Percentiles rank a stretch among this genome's conserved stretches.
These are phyloP conservation scores for Parascedosporium putredinis DNA, from an alignment of 2,329 filamentous ascomycete species.

Conservation along the genomic window DNA sequence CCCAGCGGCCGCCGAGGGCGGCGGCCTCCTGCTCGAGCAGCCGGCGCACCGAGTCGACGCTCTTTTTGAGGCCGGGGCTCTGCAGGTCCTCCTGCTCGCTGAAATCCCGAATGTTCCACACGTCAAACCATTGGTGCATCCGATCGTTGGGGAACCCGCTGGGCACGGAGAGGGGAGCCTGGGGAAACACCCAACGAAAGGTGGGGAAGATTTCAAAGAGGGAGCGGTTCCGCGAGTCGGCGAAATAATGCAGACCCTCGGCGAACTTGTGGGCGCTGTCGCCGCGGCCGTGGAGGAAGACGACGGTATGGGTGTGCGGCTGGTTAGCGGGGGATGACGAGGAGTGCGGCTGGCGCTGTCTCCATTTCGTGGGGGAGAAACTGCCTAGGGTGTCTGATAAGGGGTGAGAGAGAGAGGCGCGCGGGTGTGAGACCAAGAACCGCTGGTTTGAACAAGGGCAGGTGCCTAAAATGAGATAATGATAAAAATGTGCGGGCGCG, in stretches of 20 bases:
- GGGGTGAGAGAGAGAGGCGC: neutral
- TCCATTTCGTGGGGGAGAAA: neutral
- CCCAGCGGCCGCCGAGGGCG: constrained; percentile 22
- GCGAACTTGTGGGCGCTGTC: constrained; percentile 25
- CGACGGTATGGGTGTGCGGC: constrained; percentile 29
- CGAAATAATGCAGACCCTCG: constrained; percentile 19
- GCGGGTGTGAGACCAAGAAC: neutral
- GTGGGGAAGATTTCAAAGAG: constrained; percentile 31
- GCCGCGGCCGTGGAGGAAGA: constrained; percentile 36
- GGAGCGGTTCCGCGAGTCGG: constrained; percentile 21
- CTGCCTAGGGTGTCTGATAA: neutral
- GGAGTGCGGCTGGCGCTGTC: neutral
- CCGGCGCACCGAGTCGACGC: neutral
- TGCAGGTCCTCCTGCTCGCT: constrained; percentile 31
- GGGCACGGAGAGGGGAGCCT: constrained; percentile 21
- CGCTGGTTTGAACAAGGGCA: no score
- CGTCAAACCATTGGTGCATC: constrained; percentile 39
- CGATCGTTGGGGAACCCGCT: constrained; percentile 11
- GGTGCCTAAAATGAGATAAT: no score
- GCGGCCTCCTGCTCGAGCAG: constrained; percentile 3
- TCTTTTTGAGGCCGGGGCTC: constrained; percentile 22
- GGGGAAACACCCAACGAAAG: constrained; percentile 39
- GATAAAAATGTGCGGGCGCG: no score
- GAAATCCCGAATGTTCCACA: constrained; percentile 33
- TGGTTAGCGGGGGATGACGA: constrained; percentile 12